These are phyloP conservation scores for Phytophthora aleatoria DNA, from an alignment of 352 stramenopile species.

Conservation along the genomic window DNA sequence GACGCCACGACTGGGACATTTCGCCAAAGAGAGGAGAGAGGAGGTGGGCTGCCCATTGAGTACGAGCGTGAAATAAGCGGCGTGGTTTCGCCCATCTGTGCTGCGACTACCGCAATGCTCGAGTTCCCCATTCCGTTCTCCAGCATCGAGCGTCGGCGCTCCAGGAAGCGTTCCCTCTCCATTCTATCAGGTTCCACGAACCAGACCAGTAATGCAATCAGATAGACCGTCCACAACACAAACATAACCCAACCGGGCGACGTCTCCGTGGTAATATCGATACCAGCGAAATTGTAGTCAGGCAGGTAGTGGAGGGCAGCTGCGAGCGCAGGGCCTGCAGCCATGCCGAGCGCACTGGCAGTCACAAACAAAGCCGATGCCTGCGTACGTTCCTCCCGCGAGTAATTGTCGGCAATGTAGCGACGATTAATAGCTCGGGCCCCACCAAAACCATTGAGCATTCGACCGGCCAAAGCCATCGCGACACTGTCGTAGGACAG, in stretches of 20 bases:
- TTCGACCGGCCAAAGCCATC: slow-evolving; percentile 90
- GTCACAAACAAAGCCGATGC: slow-evolving; percentile 94
- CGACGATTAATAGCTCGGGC: slow-evolving; percentile 91
- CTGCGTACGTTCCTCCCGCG: slow-evolving; percentile 88
- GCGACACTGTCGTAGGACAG: slow-evolving; percentile 78
- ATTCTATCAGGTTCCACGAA: slow-evolving; percentile 73
- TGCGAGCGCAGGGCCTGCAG: slow-evolving; percentile 83
- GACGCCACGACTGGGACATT: slow-evolving; percentile 82
- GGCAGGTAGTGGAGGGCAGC: slow-evolving; percentile 75
- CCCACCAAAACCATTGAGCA: slow-evolving; percentile 93
- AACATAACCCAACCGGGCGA: slow-evolving; percentile 92
- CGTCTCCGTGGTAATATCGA: slow-evolving; percentile 87
- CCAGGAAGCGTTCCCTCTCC: slow-evolving; percentile 53
- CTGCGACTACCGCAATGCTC: slow-evolving; percentile 18
- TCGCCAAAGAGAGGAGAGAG: slow-evolving; percentile 65
- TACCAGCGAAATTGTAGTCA: slow-evolving; percentile 61
- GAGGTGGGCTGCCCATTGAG: slow-evolving; percentile 25
- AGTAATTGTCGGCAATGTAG: slow-evolving; percentile 91
- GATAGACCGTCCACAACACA: slow-evolving; percentile 68
- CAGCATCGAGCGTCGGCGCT: slow-evolving; percentile 52
- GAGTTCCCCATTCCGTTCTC: slow-evolving; percentile 43
- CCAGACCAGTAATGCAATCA: slow-evolving; percentile 53
- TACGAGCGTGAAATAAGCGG: slow-evolving; percentile 37
- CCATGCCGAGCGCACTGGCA: slow-evolving; percentile 91
- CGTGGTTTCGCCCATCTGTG: slow-evolving; percentile 42